Evolutionary conservation across 116 monocot species (phyloP), one percentile per base, ranked within the genome.

Genomic region (Zostera marina): DNA sequence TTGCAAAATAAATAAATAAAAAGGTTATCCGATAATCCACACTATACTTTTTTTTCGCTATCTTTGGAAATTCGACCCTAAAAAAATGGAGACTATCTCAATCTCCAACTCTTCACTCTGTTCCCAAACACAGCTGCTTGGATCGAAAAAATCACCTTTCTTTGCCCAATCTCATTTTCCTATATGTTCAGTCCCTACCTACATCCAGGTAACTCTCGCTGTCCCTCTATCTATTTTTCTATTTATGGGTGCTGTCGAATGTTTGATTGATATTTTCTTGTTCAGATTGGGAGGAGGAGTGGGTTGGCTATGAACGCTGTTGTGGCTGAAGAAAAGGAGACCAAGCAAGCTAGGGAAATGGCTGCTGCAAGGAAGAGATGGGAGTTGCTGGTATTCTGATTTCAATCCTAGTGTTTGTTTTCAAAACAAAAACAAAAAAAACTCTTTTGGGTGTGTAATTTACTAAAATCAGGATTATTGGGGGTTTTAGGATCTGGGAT

Each of bases 361-460:
- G 81, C 81, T 0, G 92, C 87, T 5, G 92, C 92, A 19, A 44
- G 78, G 62, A 83, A 53, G 66, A 78, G 92, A 81, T 92, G 92
- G 92, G 92, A 92, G 53, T 14, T 74, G 54, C 63, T 92, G 83
- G 92, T 92, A 79, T 11, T 43, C 60, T 23, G 40, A 19, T 63
- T 19, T 57, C 32, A 32, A 32, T 5, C 32, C 32, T 32, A 32
- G 2, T 32, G 54, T 54, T 32, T 23, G 25, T 54, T 26, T 8
- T 3, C 11, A n/a, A n/a, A n/a, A n/a, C n/a, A n/a, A n/a, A n/a
- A n/a, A n/a, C n/a, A n/a, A n/a, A n/a, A n/a, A n/a, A n/a, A n/a
- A n/a, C n/a, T 32, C 32, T 32, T 32, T 1, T 32, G 32, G 5
- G 5, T 32, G 32, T 2, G 32, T 32, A 32, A 32, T 0, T 1